Evolutionary conservation across 129 eudicot genomes (phyloP), one percentile per base, ranked within the genome.

Genomic region (Flaveria brownii): DNA sequence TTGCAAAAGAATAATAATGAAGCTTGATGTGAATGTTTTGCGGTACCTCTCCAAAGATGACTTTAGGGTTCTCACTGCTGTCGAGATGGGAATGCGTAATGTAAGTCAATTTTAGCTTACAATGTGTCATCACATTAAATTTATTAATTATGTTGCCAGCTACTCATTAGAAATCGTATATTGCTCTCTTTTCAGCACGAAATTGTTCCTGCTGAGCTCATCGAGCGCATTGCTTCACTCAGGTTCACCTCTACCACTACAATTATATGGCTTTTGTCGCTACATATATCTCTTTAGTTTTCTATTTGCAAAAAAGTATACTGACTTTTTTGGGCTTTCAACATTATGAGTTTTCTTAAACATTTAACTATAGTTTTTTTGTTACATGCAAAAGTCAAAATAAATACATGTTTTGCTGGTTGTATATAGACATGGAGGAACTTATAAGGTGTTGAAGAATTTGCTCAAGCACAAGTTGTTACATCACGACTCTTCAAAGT

Each of bases 31-130:
- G 42, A 61, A 95, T 50, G 92, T 86, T 55, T 60, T 95, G 81
- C 81, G 99, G 30, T 91, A 91, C 65, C 97, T 95, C 63, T 91
- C 99, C 71, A 91, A 90, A 81, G 97, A 95, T 81, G 99, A 95
- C 68, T 91, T 95, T 36, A 84, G 97, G 82, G 90, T 86, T 79
- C 96, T 95, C 80, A 89, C 96, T 15, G 99, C 99, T 14, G 97
- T 95, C 47, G 99, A 95, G 82, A 87, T 95, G 99, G 99, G 97
- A 75, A 95, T 91, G 97, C 92, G 99, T 72, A 91, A 95, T 82
- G 98, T 91, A 39, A 15, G 71, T 77, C 8, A 11, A 22, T 56
- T 61, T 30, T 11, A n/a, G 9, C 25, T 12, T 51, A 42, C 23
- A 47, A 15, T 26, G 25, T 83, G 46, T 26, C 3, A 65, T 61